phyloP scores from a whole-genome alignment of 805 yeast species.

The Candida hispaniensis region DNA sequence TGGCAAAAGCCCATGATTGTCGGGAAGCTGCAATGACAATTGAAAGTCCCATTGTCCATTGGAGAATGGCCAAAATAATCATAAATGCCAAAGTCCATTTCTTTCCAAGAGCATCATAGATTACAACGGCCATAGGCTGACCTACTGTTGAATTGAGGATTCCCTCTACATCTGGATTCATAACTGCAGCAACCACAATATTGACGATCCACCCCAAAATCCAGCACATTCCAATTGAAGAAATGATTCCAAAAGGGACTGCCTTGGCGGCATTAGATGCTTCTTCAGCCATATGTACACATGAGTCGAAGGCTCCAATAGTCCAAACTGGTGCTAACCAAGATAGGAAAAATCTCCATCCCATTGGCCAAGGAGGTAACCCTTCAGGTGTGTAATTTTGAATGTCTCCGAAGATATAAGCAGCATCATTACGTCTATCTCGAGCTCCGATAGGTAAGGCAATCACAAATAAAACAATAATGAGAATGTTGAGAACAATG shows the following conservation, averaged over 20 bases:
- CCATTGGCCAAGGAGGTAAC: constrained; percentile 46
- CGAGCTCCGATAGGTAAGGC: constrained; percentile 22
- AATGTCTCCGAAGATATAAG: constrained; percentile 45
- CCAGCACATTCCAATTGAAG: constrained; percentile 49
- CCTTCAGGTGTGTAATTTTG: no score
- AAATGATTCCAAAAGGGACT: constrained; percentile 54
- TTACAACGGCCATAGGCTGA: constrained; percentile 55
- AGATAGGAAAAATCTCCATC: constrained; percentile 44
- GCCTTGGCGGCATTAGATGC: constrained; percentile 51
- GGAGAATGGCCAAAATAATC: constrained; percentile 47
- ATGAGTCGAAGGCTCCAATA: constrained; percentile 61
- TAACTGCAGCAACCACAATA: constrained; percentile 43
- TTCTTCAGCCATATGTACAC: constrained; percentile 65
- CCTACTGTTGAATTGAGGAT: constrained; percentile 41
- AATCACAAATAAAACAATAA: constrained; percentile 39
- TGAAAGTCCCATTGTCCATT: constrained; percentile 56
- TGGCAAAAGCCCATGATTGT: constrained; percentile 65
- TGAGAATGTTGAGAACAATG: constrained; percentile 41
- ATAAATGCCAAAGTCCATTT: constrained; percentile 56
- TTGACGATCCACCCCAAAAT: constrained; percentile 47
- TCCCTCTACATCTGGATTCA: constrained; percentile 36
- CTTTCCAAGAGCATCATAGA: constrained; percentile 51
- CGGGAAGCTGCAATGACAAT: constrained; percentile 54
- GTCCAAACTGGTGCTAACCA: constrained; percentile 69
- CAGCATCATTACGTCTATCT: constrained; percentile 37